Evolutionary conservation across 257 asterid species (phyloP), one percentile per base, ranked within the genome.

Genomic region (Verbascum thapsus): DNA sequence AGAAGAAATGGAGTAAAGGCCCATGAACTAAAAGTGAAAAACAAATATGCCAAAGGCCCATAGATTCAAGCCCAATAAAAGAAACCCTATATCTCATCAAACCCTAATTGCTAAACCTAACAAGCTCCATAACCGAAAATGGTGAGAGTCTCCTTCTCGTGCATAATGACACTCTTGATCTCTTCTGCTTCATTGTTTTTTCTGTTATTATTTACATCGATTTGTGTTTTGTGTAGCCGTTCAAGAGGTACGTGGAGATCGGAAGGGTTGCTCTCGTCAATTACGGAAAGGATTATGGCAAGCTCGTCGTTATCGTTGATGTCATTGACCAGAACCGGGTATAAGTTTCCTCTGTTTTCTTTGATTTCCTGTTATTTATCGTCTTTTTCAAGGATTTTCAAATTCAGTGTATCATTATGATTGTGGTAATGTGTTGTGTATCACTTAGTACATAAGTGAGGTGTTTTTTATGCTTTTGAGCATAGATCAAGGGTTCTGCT

Each of bases 221-320:
- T 44, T 50, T 63, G 26, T 45, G 40, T 32, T 16, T 6, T 38
- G 7, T 74, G 47, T 56, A 90, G 97, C 96, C 94, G 79, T 90
- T 90, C 92, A 90, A 90, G 88, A 85, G 97, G 78, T 90, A 76
- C 74, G 96, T 90, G 61, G 95, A 90, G 92, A 85, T 87, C 67
- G 97, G 97, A 62, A 78, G 97, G 75, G 97, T 90, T 5, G 97
- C 90, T 19, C 85, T 90, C 17, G 85, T 90, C 76, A 90, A 90
- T 76, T 90, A 82, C 67, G 97, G 96, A 10, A 75, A 90, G 78
- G 97, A 90, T 48, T 90, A 87, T 43, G 97, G 97, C 12, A 80
- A 67, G 78, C 92, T 90, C 0, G 97, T 90, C 34, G 97, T 90
- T 61, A 90, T 90, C 20, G 97, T 90, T 10, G 97, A 90, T 53